Percentiles rank a stretch among this genome's conserved stretches.
phyloP scores from a whole-genome alignment of 345 rosid species.

The Ceriops decandra region DNA sequence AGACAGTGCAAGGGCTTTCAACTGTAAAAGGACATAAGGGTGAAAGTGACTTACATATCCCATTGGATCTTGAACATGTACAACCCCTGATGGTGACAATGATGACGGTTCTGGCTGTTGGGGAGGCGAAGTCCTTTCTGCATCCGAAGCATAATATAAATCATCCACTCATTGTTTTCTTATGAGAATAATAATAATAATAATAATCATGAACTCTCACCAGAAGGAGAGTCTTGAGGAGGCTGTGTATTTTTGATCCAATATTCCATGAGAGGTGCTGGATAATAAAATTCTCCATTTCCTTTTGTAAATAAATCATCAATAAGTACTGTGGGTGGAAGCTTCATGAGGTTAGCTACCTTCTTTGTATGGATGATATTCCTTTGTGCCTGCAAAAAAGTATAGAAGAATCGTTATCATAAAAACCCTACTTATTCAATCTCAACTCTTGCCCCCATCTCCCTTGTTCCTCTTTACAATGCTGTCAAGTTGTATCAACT shows the following conservation, averaged over 20 bases:
- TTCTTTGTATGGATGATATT: slow-evolving; percentile 36
- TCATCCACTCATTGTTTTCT: slow-evolving; percentile 14
- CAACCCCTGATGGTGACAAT: slow-evolving; percentile 38
- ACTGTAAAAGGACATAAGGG: slow-evolving; percentile 4
- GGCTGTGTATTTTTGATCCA: slow-evolving; percentile 58
- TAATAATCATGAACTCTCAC: slow-evolving; percentile 34
- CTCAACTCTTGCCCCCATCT: not conserved
- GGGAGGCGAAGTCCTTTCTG: slow-evolving; percentile 53
- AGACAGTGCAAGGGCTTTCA: slow-evolving; percentile 18
- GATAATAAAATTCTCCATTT: slow-evolving; percentile 47
- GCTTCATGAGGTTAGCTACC: slow-evolving; percentile 52
- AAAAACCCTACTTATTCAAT: not conserved
- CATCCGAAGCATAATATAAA: slow-evolving; percentile 14
- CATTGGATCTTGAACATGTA: slow-evolving; percentile 30
- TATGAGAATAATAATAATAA: slow-evolving; percentile 10
- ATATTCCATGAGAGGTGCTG: slow-evolving; percentile 55
- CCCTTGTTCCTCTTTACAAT: not conserved
- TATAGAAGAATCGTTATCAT: not conserved
- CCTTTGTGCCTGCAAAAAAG: slow-evolving; percentile 36
- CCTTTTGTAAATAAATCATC: slow-evolving; percentile 35
- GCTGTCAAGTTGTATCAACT: no score
- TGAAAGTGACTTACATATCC: slow-evolving; percentile 43
- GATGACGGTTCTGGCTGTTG: slow-evolving; percentile 45
- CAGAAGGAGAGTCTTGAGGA: slow-evolving; percentile 52
- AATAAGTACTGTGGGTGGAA: slow-evolving; percentile 57